These are phyloP conservation scores for Hymenoscyphus fraxineus DNA, from an alignment of 2,329 filamentous ascomycete species.

Conservation along the genomic window DNA sequence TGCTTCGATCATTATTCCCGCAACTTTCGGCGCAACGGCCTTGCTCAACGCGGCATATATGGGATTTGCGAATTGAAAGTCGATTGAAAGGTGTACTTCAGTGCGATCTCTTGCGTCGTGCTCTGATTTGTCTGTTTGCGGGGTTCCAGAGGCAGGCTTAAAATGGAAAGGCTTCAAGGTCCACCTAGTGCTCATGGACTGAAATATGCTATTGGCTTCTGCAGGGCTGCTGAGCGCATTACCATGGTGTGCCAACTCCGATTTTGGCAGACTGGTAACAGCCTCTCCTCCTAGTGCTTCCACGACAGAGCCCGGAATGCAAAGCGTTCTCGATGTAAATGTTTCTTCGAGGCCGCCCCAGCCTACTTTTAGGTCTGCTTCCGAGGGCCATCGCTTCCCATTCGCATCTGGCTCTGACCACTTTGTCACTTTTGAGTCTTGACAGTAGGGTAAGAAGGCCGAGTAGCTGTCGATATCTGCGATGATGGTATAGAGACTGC, in stretches of 20 bases:
- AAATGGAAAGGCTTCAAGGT: slow-evolving; percentile 51
- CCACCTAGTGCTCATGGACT: slow-evolving; percentile 68
- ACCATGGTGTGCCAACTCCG: slow-evolving; percentile 41
- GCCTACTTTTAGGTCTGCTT: slow-evolving; percentile 77
- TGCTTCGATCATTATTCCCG: slow-evolving; percentile 83
- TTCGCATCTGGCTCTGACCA: slow-evolving; percentile 57
- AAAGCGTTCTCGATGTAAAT: slow-evolving; percentile 77
- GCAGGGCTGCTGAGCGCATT: slow-evolving; percentile 35
- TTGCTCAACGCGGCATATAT: slow-evolving; percentile 78
- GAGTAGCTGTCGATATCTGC: slow-evolving; percentile 83
- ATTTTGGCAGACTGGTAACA: slow-evolving; percentile 41
- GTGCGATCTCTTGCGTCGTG: slow-evolving; percentile 49
- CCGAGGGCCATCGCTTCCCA: slow-evolving; percentile 58
- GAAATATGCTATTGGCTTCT: slow-evolving; percentile 54
- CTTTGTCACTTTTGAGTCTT: slow-evolving; percentile 68
- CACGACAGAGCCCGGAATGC: slow-evolving; percentile 67
- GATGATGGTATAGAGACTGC: slow-evolving; percentile 76
- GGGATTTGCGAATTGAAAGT: slow-evolving; percentile 85
- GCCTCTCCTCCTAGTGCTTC: slow-evolving; percentile 70
- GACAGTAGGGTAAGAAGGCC: slow-evolving; percentile 89
- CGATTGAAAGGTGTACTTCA: slow-evolving; percentile 70
- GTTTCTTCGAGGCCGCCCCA: slow-evolving; percentile 80
- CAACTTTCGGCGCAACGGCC: slow-evolving; percentile 79
- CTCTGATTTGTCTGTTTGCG: slow-evolving; percentile 29
- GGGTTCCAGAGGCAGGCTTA: slow-evolving; percentile 41